Evolutionary conservation across 2,329 filamentous ascomycete genomes (phyloP), one percentile per base, ranked within the genome.

Genomic region (Ceratocystis albifundus): DNA sequence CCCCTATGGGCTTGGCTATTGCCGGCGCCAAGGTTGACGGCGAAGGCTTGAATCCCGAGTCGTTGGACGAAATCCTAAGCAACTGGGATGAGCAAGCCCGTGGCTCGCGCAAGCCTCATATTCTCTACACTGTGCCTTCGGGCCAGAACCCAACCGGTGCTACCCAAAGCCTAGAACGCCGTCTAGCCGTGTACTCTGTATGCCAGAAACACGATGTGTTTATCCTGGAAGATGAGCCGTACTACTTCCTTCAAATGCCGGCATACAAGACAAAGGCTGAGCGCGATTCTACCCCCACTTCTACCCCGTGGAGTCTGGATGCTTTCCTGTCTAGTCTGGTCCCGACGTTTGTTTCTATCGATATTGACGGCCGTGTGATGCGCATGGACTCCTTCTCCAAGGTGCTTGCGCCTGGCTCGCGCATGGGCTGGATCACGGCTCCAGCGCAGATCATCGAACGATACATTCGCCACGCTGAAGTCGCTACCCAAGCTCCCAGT

Each of bases 371-470:
- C 6, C 88, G 92, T 69, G 92, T 96, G 45, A 80, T 96, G 78
- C 88, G 92, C 45, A 82, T 96, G 76, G 92, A 96, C 74, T 96
- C 90, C 0, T 95, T 96, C 77, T 95, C 89, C 72, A 96, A 96
- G 77, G 89, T 96, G 1, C 80, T 96, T 41, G 82, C 90, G 0
- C 92, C 93, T 0, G 92, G 92, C 7, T 86, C 88, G 15, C 84
- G 92, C 57, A 77, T 88, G 50, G 92, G 92, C 53, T 99, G 94
- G 93, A 82, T 96, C 67, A 96, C 93, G 0, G 93, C 86, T 0
- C 89, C 89, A 1, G 87, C 88, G 72, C 88, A 96, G 77, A 81
- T 99, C 67, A 78, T 95, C 67, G 89, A 96, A 75, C 83, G 88
- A 48, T 96, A 90, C 76, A 80, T 87, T 69, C 87, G 88, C 57